These are phyloP conservation scores for Exophiala calicioides DNA, from an alignment of 2,329 filamentous ascomycete species.

Conservation along the genomic window DNA sequence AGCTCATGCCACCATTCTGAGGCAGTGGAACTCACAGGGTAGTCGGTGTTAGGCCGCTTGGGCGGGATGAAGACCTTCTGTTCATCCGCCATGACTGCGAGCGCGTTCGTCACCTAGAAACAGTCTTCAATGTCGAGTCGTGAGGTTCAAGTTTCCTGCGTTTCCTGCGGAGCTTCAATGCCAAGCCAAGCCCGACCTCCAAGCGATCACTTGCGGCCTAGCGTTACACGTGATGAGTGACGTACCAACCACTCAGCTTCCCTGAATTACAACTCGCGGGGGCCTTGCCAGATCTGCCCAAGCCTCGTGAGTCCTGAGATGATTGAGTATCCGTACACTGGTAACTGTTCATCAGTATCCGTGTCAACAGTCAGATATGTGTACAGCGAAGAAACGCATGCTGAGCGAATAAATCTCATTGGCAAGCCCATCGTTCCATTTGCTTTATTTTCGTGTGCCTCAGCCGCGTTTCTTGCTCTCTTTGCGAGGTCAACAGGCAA, in stretches of 20 bases:
- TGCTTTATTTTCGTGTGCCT: no score
- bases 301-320: no score
- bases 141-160: slow-evolving; percentile 16
- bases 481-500: no score
- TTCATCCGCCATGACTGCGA: slow-evolving; percentile 28
- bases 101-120: slow-evolving; percentile 3
- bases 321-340: no score
- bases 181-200: slow-evolving; percentile 9
- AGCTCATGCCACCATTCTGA: slow-evolving; percentile 9
- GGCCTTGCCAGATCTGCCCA: neutral
- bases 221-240: slow-evolving; percentile 15
- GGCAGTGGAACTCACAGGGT: slow-evolving; percentile 66
- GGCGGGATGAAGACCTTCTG: slow-evolving; percentile 62
- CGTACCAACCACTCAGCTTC: slow-evolving; percentile 18
- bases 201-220: slow-evolving; percentile 9
- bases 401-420: neutral
- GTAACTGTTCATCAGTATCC: no score
- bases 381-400: neutral
- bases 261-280: slow-evolving; percentile 1
- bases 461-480: no score
- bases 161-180: slow-evolving; percentile 21
- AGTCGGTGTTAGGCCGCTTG: slow-evolving; percentile 79
- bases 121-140: slow-evolving; percentile 9
- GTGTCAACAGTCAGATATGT: no score
- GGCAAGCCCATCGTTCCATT: no score